phyloP scores from a whole-genome alignment of 768 basidiomycete species.

The Termitomyces sp. region DNA sequence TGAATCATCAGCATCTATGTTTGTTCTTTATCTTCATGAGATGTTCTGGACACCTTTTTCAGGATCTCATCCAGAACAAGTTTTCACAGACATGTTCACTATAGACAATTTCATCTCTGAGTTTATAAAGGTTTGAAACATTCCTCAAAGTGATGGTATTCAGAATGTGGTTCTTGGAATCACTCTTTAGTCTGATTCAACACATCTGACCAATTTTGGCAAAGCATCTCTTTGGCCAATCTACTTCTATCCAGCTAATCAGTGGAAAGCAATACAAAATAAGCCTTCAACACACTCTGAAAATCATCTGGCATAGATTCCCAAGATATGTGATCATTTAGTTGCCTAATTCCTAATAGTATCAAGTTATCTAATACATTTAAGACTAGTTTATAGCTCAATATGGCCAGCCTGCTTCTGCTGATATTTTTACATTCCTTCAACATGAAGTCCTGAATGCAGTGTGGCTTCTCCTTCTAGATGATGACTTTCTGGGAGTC shows the following conservation, averaged over 20 bases:
- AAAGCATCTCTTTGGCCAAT: conserved; percentile 35
- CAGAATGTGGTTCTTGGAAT: conserved; percentile 3
- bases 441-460: neutral
- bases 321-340: neutral
- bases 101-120: neutral
- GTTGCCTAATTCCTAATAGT: conserved; percentile 14
- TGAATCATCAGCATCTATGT: conserved; percentile 5
- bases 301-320: neutral
- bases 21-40: conserved; percentile 18
- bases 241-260: conserved; percentile 23
- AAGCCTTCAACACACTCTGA: neutral
- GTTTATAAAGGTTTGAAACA: neutral
- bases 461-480: neutral
- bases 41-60: conserved; percentile 13
- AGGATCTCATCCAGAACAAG: neutral
- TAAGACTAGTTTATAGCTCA: conserved; percentile 15
- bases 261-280: neutral
- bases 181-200: conserved; percentile 34
- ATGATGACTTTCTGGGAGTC: neutral
- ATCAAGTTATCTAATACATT: conserved; percentile 19
- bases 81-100: conserved; percentile 3
- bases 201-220: conserved; percentile 34
- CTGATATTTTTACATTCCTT: neutral
- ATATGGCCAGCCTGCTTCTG: neutral
- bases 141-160: neutral